phyloP scores from a whole-genome alignment of 306 rosid genomes.

The Quercus aquifolioides region DNA sequence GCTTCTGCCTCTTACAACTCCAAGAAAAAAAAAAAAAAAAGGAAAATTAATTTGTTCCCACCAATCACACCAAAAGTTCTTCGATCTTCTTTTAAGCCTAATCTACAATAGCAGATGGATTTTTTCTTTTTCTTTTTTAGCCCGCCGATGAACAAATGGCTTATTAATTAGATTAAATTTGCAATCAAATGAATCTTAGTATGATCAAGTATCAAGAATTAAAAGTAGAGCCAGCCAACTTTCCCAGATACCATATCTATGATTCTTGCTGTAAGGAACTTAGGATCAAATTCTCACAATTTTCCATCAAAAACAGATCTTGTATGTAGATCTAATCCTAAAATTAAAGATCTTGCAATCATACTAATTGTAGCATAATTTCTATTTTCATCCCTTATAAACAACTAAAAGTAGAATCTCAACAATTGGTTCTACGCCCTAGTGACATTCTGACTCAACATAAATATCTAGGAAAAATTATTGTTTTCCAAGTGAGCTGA shows the following conservation, averaged over 20 bases:
- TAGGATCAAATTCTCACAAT: background rate
- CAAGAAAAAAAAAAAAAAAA: no score
- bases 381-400: conserved; percentile 17
- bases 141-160: no score
- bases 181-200: background rate
- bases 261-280: background rate
- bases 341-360: conserved; percentile 20
- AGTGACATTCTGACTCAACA: conserved; percentile 62
- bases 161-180: background rate
- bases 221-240: background rate
- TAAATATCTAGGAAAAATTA: conserved; percentile 17
- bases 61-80: no score
- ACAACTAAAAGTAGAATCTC: conserved; percentile 14
- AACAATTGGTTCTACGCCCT: conserved; percentile 21
- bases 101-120: no score
- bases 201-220: background rate
- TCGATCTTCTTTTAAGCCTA: no score
- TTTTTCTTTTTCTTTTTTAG: no score
- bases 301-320: conserved; percentile 37
- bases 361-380: conserved; percentile 8
- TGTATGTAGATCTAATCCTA: conserved; percentile 27
- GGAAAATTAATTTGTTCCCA: no score
- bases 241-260: conserved; percentile 18
- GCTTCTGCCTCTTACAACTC: no score
- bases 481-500: conserved; percentile 22